phyloP scores from a whole-genome alignment of 208 protist species.

The Trypanosoma rangeli region DNA sequence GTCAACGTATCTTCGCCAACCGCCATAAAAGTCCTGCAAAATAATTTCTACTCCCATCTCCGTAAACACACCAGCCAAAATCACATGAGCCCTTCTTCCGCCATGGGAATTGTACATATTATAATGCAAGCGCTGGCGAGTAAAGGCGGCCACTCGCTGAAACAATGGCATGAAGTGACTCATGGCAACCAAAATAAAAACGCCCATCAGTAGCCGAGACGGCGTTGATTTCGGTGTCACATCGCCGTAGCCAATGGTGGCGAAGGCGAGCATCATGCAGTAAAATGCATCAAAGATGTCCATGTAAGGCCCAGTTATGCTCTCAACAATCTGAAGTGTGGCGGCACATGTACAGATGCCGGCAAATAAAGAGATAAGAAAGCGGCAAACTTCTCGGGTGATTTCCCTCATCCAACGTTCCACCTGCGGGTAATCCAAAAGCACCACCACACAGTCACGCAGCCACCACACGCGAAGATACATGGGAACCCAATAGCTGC shows the following conservation, averaged over 20 bases:
- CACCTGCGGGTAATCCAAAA: conserved; percentile 74
- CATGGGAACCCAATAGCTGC: conserved; percentile 74
- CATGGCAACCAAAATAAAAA: conserved; percentile 73
- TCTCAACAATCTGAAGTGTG: conserved; percentile 77
- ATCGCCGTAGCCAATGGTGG: conserved; percentile 83
- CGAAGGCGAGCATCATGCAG: conserved; percentile 69
- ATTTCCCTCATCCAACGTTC: conserved; percentile 52
- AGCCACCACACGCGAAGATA: conserved; percentile 86
- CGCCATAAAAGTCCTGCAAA: conserved; percentile 72
- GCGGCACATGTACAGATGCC: conserved; percentile 73
- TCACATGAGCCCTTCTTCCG: conserved; percentile 54
- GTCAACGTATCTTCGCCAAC: conserved; percentile 80
- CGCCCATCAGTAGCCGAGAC: conserved; percentile 65
- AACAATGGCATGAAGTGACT: conserved; percentile 79
- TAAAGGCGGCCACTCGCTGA: conserved; percentile 45
- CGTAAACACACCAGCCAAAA: conserved; percentile 70
- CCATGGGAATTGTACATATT: conserved; percentile 46
- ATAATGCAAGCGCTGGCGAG: conserved; percentile 44
- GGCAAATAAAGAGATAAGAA: conserved; percentile 59
- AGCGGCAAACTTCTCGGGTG: conserved; percentile 59
- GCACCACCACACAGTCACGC: conserved; percentile 51
- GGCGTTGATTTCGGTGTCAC: conserved; percentile 43
- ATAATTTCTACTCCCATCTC: conserved; percentile 69
- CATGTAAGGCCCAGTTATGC: conserved; percentile 48
- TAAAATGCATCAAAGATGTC: conserved; percentile 72